These are phyloP conservation scores for Irpex rosettiformis DNA, from an alignment of 1,284 basidiomycete species.

Conservation along the genomic window DNA sequence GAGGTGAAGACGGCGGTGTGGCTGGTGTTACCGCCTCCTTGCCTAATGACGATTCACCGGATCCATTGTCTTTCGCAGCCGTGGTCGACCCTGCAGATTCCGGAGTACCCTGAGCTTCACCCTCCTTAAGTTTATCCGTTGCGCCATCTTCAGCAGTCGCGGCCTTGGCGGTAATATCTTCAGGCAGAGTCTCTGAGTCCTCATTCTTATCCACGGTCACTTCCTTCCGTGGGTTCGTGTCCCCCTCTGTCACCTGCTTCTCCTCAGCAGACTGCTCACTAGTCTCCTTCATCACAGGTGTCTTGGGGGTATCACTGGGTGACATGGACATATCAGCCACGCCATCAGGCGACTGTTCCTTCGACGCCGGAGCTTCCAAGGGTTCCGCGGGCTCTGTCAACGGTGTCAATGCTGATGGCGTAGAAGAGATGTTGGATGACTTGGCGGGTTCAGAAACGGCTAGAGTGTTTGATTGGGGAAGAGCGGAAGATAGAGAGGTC, in stretches of 20 bases:
- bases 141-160: neutral
- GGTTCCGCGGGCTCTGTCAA: neutral
- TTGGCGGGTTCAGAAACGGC: too few relatives aligned
- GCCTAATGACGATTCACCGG: neutral
- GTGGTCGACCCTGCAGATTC: neutral
- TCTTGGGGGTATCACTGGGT: neutral
- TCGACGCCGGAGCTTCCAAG: neutral
- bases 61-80: neutral
- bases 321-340: neutral
- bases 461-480: too few relatives aligned
- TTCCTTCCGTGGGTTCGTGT: neutral
- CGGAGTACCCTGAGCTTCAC: neutral
- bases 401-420: neutral
- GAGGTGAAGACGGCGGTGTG: neutral
- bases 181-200: too few relatives aligned
- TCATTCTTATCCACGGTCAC: too few relatives aligned
- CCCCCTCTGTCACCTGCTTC: neutral
- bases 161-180: neutral
- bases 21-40: neutral
- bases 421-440: too few relatives aligned
- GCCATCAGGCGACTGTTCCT: slow-evolving; percentile 1
- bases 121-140: neutral
- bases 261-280: neutral
- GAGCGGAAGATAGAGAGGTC: neutral
- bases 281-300: neutral